Base-by-base conservation (phyloP, 208 protist species). In the Strigomonas culicis region DNA sequence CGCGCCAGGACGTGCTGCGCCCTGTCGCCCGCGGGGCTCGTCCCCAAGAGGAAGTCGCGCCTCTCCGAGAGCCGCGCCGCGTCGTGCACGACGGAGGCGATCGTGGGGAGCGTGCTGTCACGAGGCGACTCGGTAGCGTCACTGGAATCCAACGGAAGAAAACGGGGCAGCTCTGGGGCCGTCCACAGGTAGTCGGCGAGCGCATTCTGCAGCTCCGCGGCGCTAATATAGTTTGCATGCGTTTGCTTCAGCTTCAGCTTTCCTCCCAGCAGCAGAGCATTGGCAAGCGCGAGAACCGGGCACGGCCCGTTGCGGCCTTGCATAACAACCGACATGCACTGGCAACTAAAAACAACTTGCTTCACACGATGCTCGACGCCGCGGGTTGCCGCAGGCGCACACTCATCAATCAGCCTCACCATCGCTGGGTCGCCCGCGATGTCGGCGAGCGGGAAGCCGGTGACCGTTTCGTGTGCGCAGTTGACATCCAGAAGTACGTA, bases 301-400 rank as follows among this genome's bases (percentile, higher is more conserved):
- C 79, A 84, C 15, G 79, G 79, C 11, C 74, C 79, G 51, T 80
- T 70, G 21, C 60, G 36, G 30, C 64, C 53, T 58, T 84, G 74
- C 32, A 68, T 81, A 19, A 72, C 74, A 25, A 78, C 67, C n/a
- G 28, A 36, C n/a, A 76, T 57, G 57, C 15, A 21, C 17, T 61
- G 52, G 4, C 72, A 68, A 22, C 63, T 36, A 44, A 72, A 83
- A 4, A 75, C 19, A 41, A 68, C 39, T 15, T 36, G 56, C 50
- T 76, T 83, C 25, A 83, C 52, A 0, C 68, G 68, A 47, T 83
- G 77, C 22, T 62, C 68, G 15, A 66, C 68, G 55, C 19, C 13
- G 30, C 44, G 34, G 4, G 34, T 43, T 13, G 34, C 30, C 19
- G 71, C 43, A 15, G 43, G 17, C 17, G 43, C 43, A 6, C 17